A percentile compares a stretch with the other conserved stretches of the same genome.
These are phyloP conservation scores for Cardiospermum halicacabum DNA, from an alignment of 345 rosid genomes.

Conservation along the genomic window DNA sequence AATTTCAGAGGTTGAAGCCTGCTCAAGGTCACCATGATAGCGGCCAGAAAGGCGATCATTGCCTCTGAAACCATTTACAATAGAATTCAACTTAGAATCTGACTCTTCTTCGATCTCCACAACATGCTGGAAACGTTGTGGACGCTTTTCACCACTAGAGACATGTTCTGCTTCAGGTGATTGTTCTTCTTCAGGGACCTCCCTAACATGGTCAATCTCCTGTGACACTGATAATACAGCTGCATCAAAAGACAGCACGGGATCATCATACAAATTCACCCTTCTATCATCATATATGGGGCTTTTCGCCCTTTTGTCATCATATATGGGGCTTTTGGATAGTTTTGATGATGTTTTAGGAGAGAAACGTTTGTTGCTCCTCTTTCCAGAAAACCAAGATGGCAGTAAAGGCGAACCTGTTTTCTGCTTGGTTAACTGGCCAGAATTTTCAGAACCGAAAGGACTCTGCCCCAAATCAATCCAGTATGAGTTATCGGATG, in stretches of 20 bases:
- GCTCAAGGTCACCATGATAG: constrained; percentile 13
- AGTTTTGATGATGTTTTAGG: constrained; percentile 36
- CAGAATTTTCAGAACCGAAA: constrained; percentile 42
- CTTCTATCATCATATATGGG: constrained; percentile 32
- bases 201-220: constrained; percentile 40
- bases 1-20: constrained; percentile 26
- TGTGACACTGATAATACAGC: constrained; percentile 59
- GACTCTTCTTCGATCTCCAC: constrained; percentile 44
- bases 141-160: constrained; percentile 15
- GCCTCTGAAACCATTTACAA: constrained; percentile 20
- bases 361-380: constrained; percentile 31
- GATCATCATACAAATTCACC: constrained; percentile 27
- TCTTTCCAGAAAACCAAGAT: constrained; percentile 46
- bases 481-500: constrained; percentile 64
- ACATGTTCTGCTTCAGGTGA: constrained; percentile 25
- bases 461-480: constrained; percentile 76
- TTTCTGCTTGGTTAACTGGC: constrained; percentile 33
- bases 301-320: constrained; percentile 28
- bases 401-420: constrained; percentile 35
- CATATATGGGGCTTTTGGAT: constrained; percentile 31
- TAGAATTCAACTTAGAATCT: constrained; percentile 18
- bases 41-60: constrained; percentile 9
- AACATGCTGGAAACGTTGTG: constrained; percentile 22
- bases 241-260: constrained; percentile 68
- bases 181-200: constrained; percentile 44